Evolutionary conservation across 176 grass and related monocot genomes (phyloP).

Genomic region (Musa beccarii): DNA sequence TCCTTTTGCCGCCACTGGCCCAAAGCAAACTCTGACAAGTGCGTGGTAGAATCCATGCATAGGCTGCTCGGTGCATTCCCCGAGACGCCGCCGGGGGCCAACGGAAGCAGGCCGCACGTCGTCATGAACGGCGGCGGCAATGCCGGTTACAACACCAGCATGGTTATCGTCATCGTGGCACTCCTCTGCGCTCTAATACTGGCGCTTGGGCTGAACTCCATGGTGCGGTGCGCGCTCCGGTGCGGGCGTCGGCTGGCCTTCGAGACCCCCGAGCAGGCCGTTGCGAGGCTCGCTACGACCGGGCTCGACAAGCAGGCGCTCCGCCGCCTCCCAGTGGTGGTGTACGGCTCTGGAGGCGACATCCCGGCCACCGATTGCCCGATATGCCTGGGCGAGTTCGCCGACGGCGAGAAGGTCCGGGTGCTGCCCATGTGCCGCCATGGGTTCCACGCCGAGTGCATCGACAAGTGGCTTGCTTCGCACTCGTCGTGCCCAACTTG

Average conservation of each 20-base stretch:
- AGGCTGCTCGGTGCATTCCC: slow-evolving; percentile 11
- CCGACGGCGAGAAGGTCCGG: slow-evolving; percentile 69
- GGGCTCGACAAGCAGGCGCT: slow-evolving; percentile 53
- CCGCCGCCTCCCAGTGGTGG: slow-evolving; percentile 54
- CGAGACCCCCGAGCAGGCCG: not conserved
- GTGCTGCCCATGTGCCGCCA: slow-evolving; percentile 74
- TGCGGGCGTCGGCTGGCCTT: slow-evolving; percentile 38
- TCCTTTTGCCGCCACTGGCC: not conserved
- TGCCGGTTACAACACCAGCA: slow-evolving; percentile 69
- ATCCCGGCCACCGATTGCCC: slow-evolving; percentile 39
- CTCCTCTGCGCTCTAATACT: slow-evolving; percentile 62
- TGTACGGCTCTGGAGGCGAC: slow-evolving; percentile 28
- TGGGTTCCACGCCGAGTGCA: slow-evolving; percentile 68
- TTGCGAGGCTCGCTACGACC: too few relatives aligned
- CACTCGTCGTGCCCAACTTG: slow-evolving; percentile 78
- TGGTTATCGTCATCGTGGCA: slow-evolving; percentile 80
- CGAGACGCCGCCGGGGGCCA: slow-evolving; percentile 12
- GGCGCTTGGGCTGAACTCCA: slow-evolving; percentile 58
- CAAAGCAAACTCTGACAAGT: not conserved
- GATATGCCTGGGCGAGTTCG: slow-evolving; percentile 83
- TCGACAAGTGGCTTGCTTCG: slow-evolving; percentile 74
- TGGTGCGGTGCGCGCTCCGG: slow-evolving; percentile 46
- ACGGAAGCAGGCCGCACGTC: not conserved
- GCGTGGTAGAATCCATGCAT: slow-evolving; percentile 1
- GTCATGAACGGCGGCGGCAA: slow-evolving; percentile 1